A percentile compares a stretch with the other conserved stretches of the same genome.
Evolutionary conservation across 768 basidiomycete species (phyloP).

Genomic region (Pleurotus ostreatus): DNA sequence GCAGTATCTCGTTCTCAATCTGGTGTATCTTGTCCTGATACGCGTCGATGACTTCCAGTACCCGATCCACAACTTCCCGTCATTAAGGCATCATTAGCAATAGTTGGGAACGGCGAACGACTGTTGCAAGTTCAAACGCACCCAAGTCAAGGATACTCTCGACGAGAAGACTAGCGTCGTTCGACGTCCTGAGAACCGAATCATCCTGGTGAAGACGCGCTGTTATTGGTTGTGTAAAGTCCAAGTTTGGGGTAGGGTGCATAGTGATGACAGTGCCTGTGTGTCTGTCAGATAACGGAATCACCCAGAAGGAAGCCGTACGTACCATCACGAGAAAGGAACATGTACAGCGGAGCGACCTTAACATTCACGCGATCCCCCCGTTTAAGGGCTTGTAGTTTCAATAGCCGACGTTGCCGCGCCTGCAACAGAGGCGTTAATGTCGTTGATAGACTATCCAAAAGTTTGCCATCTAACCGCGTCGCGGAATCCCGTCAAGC

Average conservation of each 20-base stretch:
- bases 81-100: neutral
- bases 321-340: constrained; percentile 57
- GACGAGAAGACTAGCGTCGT: constrained; percentile 59
- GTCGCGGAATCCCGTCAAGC: neutral
- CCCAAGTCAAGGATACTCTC: constrained; percentile 56
- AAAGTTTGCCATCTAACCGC: neutral
- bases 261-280: constrained; percentile 59
- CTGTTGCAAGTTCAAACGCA: constrained; percentile 11
- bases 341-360: constrained; percentile 60
- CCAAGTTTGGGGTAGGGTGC: constrained; percentile 37
- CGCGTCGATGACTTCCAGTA: constrained; percentile 63
- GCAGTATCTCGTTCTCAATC: constrained; percentile 55
- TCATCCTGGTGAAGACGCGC: constrained; percentile 52
- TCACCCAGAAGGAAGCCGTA: neutral
- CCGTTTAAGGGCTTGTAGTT: constrained; percentile 30
- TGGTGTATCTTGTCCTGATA: constrained; percentile 61
- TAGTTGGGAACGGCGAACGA: neutral
- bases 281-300: neutral
- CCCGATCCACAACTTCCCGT: constrained; percentile 60
- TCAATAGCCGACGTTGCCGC: constrained; percentile 18
- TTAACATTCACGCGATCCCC: constrained; percentile 53
- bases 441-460: no score
- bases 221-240: constrained; percentile 52
- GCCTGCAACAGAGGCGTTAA: constrained; percentile 9
- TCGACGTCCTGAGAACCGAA: constrained; percentile 56